Base-by-base conservation (phyloP, 768 basidiomycete species). In the Boletus reticuloceps region DNA sequence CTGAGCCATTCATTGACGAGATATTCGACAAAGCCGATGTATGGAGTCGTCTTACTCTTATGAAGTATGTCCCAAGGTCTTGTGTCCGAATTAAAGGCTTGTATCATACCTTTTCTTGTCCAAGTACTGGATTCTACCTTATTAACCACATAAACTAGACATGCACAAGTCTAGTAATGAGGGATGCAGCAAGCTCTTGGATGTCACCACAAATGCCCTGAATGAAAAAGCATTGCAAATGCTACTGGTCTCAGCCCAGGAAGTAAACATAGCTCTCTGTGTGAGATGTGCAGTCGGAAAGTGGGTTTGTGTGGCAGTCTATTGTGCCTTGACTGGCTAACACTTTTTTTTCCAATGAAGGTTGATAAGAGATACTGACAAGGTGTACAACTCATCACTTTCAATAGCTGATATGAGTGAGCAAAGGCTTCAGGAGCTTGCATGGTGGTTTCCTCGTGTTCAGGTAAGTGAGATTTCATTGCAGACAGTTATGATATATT, bases 171-270 rank as follows among this genome's bases (percentile, higher is more conserved):
- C 29, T 16, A 27, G 1, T 27, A 29, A 42, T 32, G 31, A 41
- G 6, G 50, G 31, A 29, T 52, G 50, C 25, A 31, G 20, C 6
- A 27, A n/a, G 14, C 32, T 56, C 2, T 5, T 56, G 13, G 44
- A 56, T 7, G 34, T 5, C 5, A 52, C 50, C 8, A 6, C 32
- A 41, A n/a, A 2, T 27, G 25, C 22, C 3, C 17, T 56, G 10
- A 22, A 14, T 27, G 25, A 52, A 4, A 25, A 47, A 34, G 22
- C 31, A 4, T 31, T 51, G 29, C 10, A 42, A 52, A 47, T 52
- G 50, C 7, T 56, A 6, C 11, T 51, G 3, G 44, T 56, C n/a
- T 51, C 55, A 19, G 44, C 55, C 9, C 55, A 56, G 19, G 42
- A 47, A 19, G n/a, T 34, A 41, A 56, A 56, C 7, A 36, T 56